Conservation (phyloP, 805 yeast genomes). For the Wilhelminamyces savonicus region DNA sequence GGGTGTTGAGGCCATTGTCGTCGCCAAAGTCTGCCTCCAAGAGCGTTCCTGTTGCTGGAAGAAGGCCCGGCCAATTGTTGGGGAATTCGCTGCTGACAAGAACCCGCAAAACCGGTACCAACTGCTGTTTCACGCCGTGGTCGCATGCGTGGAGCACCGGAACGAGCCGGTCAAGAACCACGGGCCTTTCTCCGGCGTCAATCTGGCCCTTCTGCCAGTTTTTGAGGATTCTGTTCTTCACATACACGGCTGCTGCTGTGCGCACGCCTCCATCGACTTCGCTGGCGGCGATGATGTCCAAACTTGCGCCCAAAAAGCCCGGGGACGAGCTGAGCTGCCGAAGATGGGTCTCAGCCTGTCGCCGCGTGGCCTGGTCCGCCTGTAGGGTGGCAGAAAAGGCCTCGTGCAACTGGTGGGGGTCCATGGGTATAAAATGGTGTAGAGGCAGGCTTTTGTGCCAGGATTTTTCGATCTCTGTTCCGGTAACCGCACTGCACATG, state of each 20-base stretch:
- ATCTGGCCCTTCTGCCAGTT: conserved; percentile 53
- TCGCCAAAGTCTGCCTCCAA: conserved; percentile 19
- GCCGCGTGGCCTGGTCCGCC: conserved; percentile 54
- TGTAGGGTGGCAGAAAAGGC: conserved; percentile 78
- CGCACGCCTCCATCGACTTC: conserved; percentile 33
- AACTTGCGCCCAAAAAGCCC: conserved; percentile 78
- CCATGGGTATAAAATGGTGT: conserved; percentile 46
- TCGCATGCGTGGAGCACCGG: conserved; percentile 46
- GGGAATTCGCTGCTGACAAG: conserved; percentile 30
- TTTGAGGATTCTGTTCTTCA: conserved; percentile 66
- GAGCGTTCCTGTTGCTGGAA: conserved; percentile 25
- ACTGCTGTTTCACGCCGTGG: conserved; percentile 31
- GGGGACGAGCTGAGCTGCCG: conserved; percentile 49
- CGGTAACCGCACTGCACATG: too few species aligned
- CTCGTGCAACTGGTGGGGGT: conserved; percentile 57
- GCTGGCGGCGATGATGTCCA: conserved; percentile 55
- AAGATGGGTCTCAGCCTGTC: conserved; percentile 65
- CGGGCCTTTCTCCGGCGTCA: conserved; percentile 67
- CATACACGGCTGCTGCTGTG: conserved; percentile 72
- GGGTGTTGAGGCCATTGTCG: conserved; percentile 15
- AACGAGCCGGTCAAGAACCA: conserved; percentile 62
- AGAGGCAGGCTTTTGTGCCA: too few species aligned
- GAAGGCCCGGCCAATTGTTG: conserved; percentile 29
- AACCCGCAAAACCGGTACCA: conserved; percentile 36
- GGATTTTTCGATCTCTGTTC: too few species aligned